Evolutionary conservation across 208 protist species (phyloP).

Genomic region (Tritrichomonas musculus): DNA sequence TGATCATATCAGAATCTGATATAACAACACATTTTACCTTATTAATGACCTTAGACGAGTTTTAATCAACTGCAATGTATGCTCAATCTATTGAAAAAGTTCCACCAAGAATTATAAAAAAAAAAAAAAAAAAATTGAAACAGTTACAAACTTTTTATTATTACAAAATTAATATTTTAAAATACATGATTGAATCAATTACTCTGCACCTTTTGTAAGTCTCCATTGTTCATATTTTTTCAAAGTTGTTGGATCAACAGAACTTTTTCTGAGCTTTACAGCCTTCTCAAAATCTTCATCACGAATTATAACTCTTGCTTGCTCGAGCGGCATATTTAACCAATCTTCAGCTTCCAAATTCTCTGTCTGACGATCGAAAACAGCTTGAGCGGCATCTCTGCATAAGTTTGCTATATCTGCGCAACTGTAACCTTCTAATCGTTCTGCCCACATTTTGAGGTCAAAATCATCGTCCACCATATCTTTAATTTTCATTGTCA

Average conservation of each 20-base stretch:
- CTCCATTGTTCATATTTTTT: slow-evolving; percentile 25
- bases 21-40: no score
- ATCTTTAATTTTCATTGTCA: neutral
- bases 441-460: slow-evolving; percentile 52
- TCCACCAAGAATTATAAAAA: no score
- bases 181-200: neutral
- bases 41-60: no score
- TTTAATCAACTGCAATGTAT: no score
- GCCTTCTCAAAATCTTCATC: neutral
- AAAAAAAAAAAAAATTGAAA: no score
- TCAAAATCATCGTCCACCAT: slow-evolving; percentile 46
- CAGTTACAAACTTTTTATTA: no score
- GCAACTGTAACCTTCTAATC: slow-evolving; percentile 65
- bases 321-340: neutral
- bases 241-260: neutral
- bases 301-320: neutral
- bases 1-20: no score
- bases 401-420: slow-evolving; percentile 69
- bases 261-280: neutral
- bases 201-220: neutral
- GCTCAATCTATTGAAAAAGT: no score
- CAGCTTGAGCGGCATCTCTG: slow-evolving; percentile 61
- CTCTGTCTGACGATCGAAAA: neutral
- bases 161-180: neutral
- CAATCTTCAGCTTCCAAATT: neutral